Evolutionary conservation across 1,139 yeast species (phyloP), one percentile per base, ranked within the genome.

Genomic region (Taphrina communis): DNA sequence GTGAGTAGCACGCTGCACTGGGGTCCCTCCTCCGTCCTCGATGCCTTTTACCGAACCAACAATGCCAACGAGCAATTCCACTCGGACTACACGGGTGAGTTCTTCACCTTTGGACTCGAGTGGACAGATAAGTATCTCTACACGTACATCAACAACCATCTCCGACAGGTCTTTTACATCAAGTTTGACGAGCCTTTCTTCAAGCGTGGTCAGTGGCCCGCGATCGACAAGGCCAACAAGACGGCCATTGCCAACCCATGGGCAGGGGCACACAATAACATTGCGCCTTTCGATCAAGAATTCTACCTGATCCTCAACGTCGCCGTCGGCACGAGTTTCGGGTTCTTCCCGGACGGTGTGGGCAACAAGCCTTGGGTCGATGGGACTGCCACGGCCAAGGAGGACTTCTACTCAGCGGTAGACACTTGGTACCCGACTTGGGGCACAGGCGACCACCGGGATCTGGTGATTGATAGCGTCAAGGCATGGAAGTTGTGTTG

Each of bases 281-380:
- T 70, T 48, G 57, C 67, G 3, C 72, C 72, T 17, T 71, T 71
- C 19, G 72, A 71, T 56, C 72, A 70, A 55, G 68, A 57, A 25
- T 70, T 71, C 38, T 69, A 69, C 65, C 41, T 71, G 58, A 70
- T 70, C 21, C 48, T 71, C 17, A 69, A 70, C 61, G 72, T 71
- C 31, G 72, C 72, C 1, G 72, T 70, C 17, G 72, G 72, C 39
- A 71, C 71, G 39, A 66, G 69, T 12, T 69, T 65, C 51, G 72
- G 72, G 6, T 71, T 55, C 52, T 71, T 71, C 41, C 66, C 70
- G 4, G 72, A 71, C 31, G 58, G 52, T 38, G 65, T 63, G 12
- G 71, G 69, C n/a, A 60, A 53, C 35, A 71, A 71, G 65, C 72
- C 72, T 9, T 71, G 72, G 72, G 65, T 42, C 17, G 61, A 71